A percentile compares a stretch with the other conserved stretches of the same genome.
Evolutionary conservation across 257 asterid genomes (phyloP).

Genomic region (Solanum sparsipilum): DNA sequence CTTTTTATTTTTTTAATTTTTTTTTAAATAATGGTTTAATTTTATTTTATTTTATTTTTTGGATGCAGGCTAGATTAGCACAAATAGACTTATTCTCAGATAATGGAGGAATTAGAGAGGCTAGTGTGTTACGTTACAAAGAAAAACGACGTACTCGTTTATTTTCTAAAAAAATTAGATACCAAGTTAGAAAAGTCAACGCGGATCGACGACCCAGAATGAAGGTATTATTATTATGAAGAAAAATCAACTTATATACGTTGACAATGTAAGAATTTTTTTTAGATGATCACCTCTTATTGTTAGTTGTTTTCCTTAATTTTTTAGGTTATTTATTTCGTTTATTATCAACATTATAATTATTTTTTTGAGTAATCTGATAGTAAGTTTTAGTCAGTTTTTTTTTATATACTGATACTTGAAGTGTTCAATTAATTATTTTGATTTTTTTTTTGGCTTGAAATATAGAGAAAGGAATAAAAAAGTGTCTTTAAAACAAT

Average conservation of each 20-base stretch:
- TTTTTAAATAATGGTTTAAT: background rate
- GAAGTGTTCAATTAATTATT: background rate
- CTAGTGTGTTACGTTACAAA: constrained; percentile 63
- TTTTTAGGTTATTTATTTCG: background rate
- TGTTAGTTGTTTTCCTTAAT: background rate
- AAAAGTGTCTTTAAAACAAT: background rate
- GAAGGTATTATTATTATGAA: constrained; percentile 34
- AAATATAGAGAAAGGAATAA: background rate
- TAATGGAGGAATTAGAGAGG: constrained; percentile 62
- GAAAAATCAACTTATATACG: background rate
- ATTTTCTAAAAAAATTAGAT: constrained; percentile 69
- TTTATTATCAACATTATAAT: background rate
- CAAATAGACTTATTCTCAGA: constrained; percentile 72
- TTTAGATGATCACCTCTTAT: background rate
- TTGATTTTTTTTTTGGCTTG: background rate
- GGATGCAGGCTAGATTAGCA: constrained; percentile 61
- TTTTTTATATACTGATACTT: background rate
- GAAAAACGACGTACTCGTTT: constrained; percentile 64
- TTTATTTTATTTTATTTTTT: background rate
- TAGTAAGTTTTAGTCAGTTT: too few relatives aligned
- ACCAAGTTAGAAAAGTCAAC: constrained; percentile 77
- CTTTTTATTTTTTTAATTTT: background rate
- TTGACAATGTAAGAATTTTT: background rate
- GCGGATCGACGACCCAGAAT: constrained; percentile 81
- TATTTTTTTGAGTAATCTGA: background rate